phyloP scores from a whole-genome alignment of 1,139 yeast genomes.

The Hemisphaericaspora xylanilytica region DNA sequence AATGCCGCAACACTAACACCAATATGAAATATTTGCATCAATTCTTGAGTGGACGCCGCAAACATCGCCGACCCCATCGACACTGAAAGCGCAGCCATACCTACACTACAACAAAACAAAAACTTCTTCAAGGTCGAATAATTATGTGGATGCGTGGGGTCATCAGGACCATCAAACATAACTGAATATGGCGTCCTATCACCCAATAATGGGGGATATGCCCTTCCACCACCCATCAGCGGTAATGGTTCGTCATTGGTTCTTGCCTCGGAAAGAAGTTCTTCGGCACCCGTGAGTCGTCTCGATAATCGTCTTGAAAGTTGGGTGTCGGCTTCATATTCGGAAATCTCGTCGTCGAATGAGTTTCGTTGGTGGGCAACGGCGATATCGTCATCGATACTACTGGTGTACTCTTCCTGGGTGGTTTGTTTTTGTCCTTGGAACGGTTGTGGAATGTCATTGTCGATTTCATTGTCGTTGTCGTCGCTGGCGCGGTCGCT shows the following conservation, averaged over 20 bases:
- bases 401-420: too few species aligned
- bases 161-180: constrained; percentile 50
- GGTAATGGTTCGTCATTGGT: constrained; percentile 33
- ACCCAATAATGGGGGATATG: constrained; percentile 36
- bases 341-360: constrained; percentile 23
- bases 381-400: not conserved
- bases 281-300: constrained; percentile 33
- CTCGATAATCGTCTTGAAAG: constrained; percentile 28
- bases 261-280: constrained; percentile 26
- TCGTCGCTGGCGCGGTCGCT: not conserved
- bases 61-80: constrained; percentile 51
- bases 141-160: constrained; percentile 50
- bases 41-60: constrained; percentile 25
- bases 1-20: constrained; percentile 36
- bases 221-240: constrained; percentile 38
- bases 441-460: not conserved
- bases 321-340: constrained; percentile 26
- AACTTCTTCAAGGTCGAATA: constrained; percentile 37
- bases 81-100: constrained; percentile 35
- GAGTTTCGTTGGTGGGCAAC: not conserved
- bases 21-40: constrained; percentile 29
- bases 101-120: constrained; percentile 26
- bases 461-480: not conserved
- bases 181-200: constrained; percentile 35
- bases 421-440: not conserved